Percentiles rank a stretch among this genome's conserved stretches.
Conservation (phyloP, 306 rosid genomes). For the Castanea mollissima region DNA sequence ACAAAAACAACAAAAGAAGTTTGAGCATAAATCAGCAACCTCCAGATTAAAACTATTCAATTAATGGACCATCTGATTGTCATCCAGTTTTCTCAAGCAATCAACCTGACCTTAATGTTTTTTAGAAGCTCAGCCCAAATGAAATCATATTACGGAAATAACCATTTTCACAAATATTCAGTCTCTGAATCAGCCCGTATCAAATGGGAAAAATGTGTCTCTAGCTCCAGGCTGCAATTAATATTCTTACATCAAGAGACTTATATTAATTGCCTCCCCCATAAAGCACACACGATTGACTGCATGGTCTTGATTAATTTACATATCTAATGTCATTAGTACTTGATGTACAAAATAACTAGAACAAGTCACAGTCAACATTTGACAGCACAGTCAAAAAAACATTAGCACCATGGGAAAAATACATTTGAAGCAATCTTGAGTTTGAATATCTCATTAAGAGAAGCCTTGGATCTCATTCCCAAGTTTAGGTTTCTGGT, state of each 20-base stretch:
- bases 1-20: not conserved
- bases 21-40: slow-evolving; percentile 1
- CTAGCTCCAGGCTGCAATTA: not conserved
- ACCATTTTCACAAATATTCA: not conserved
- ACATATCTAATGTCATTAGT: slow-evolving; percentile 1
- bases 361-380: not conserved
- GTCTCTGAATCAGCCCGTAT: not conserved
- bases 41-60: not conserved
- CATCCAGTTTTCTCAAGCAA: not conserved
- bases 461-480: slow-evolving; percentile 11
- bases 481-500: slow-evolving; percentile 12
- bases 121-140: not conserved
- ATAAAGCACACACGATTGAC: slow-evolving; percentile 3
- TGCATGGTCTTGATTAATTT: slow-evolving; percentile 9
- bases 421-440: slow-evolving; percentile 4
- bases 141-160: not conserved
- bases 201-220: not conserved
- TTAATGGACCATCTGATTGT: not conserved
- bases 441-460: not conserved
- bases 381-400: slow-evolving; percentile 2
- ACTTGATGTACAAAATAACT: slow-evolving; percentile 3
- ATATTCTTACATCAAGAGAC: not conserved
- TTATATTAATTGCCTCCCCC: not conserved
- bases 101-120: slow-evolving; percentile 6
- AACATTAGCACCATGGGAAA: slow-evolving; percentile 3